These are phyloP conservation scores for Dysphania ambrosioides DNA, from an alignment of 148 eudicot species.

Conservation along the genomic window DNA sequence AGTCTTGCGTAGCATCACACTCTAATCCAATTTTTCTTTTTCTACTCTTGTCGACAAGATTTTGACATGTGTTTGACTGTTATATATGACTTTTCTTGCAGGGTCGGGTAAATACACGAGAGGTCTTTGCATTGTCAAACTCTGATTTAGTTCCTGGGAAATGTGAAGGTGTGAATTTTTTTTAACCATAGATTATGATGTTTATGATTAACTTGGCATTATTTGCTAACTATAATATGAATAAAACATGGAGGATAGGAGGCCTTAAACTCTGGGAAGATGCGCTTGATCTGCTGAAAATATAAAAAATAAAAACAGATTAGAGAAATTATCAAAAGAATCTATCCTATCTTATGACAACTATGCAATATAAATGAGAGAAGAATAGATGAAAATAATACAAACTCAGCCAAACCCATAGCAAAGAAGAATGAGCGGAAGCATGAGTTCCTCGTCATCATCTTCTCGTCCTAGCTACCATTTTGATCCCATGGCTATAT, in stretches of 20 bases:
- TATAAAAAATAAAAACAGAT: too few species aligned
- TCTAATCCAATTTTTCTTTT: too few species aligned
- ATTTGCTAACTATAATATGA: neutral
- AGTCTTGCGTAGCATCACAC: neutral
- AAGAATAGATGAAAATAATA: too few species aligned
- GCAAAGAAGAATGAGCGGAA: too few species aligned
- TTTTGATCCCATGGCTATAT: too few species aligned
- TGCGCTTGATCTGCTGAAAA: slow-evolving; percentile 78
- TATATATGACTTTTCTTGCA: slow-evolving; percentile 38
- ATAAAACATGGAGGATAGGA: slow-evolving; percentile 42
- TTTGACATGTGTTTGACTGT: neutral
- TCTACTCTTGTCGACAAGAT: too few species aligned
- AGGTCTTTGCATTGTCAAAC: slow-evolving; percentile 78
- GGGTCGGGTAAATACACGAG: slow-evolving; percentile 91
- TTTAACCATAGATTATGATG: neutral
- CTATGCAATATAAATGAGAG: too few species aligned
- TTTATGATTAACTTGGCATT: neutral
- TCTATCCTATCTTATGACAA: too few species aligned
- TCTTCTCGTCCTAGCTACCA: too few species aligned
- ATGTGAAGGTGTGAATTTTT: slow-evolving; percentile 78
- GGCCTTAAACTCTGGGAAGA: slow-evolving; percentile 97
- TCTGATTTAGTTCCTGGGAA: slow-evolving; percentile 95
- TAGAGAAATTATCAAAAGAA: too few species aligned
- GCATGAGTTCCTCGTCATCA: too few species aligned
- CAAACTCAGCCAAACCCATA: too few species aligned